Percentiles rank a stretch among this genome's conserved stretches.
These are phyloP conservation scores for Carex myosuroides DNA, from an alignment of 176 grass and related monocot genomes.

Conservation along the genomic window DNA sequence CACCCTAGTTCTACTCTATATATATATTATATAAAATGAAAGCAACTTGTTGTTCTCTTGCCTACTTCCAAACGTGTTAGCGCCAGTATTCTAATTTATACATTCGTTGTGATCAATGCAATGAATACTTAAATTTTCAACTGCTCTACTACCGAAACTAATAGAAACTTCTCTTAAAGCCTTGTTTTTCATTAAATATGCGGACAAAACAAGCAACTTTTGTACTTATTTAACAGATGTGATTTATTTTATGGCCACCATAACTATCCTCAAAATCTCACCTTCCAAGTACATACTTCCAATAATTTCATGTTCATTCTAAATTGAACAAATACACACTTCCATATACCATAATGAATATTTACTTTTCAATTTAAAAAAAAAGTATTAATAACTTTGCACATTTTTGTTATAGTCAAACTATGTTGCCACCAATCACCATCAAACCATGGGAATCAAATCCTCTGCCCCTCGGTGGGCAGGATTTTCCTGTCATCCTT, in stretches of 20 bases:
- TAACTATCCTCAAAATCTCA: not conserved
- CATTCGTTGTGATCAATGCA: not conserved
- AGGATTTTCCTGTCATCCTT: too few relatives aligned
- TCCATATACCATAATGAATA: not conserved
- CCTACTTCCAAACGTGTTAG: slow-evolving; percentile 1
- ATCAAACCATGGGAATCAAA: not conserved
- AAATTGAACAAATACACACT: not conserved
- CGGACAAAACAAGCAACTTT: not conserved
- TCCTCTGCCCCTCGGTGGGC: too few relatives aligned
- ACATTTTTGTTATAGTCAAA: not conserved
- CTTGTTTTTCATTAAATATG: not conserved
- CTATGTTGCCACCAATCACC: not conserved
- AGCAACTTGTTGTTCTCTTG: not conserved
- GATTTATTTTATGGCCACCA: not conserved
- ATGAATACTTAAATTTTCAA: slow-evolving; percentile 13
- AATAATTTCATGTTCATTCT: not conserved
- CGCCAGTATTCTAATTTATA: not conserved
- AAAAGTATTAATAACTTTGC: not conserved
- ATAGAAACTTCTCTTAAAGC: not conserved
- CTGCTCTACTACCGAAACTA: slow-evolving; percentile 20
- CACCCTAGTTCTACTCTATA: too few relatives aligned
- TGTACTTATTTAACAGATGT: not conserved
- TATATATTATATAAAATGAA: not conserved
- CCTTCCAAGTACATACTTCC: not conserved
- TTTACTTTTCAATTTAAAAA: not conserved